Evolutionary conservation across 1,284 basidiomycete species (phyloP).

Genomic region (Pseudozyma sp.): DNA sequence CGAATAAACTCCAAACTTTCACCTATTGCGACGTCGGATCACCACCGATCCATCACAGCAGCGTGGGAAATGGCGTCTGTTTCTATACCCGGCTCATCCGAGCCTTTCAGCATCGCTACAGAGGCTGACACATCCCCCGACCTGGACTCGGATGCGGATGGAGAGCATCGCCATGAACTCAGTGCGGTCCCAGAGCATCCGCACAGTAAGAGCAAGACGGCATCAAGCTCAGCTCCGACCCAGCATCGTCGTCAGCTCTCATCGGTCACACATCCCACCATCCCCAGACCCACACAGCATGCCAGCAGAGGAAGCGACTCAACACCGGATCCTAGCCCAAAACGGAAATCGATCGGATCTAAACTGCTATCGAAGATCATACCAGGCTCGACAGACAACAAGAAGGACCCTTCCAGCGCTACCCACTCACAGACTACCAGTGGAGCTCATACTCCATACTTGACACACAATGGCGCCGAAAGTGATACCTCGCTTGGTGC

Average conservation of each 20-base stretch:
- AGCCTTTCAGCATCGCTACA: constrained; percentile 13
- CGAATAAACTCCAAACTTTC: neutral
- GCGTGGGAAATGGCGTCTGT: neutral
- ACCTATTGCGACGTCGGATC: neutral
- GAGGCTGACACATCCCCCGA: constrained; percentile 4
- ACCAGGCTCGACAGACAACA: constrained; percentile 13
- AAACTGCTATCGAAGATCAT: constrained; percentile 43
- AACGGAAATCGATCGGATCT: constrained; percentile 39
- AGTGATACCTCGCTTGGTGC: constrained; percentile 4
- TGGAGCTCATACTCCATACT: constrained; percentile 16
- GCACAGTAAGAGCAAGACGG: constrained; percentile 7
- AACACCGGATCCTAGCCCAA: neutral
- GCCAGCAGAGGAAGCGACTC: neutral
- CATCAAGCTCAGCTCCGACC: neutral
- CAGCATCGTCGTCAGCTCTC: constrained; percentile 13
- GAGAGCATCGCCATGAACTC: constrained; percentile 6
- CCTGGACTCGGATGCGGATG: neutral
- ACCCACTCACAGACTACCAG: constrained; percentile 18
- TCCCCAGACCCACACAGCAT: constrained; percentile 4
- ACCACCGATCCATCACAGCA: neutral
- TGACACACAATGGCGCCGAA: neutral
- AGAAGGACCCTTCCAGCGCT: neutral
- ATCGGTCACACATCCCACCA: constrained; percentile 7
- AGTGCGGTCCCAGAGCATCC: constrained; percentile 29
- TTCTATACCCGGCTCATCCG: constrained; percentile 28